These are phyloP conservation scores for Mucor irregularis DNA, from an alignment of 371 early-diverging fungal genomes.

Conservation along the genomic window DNA sequence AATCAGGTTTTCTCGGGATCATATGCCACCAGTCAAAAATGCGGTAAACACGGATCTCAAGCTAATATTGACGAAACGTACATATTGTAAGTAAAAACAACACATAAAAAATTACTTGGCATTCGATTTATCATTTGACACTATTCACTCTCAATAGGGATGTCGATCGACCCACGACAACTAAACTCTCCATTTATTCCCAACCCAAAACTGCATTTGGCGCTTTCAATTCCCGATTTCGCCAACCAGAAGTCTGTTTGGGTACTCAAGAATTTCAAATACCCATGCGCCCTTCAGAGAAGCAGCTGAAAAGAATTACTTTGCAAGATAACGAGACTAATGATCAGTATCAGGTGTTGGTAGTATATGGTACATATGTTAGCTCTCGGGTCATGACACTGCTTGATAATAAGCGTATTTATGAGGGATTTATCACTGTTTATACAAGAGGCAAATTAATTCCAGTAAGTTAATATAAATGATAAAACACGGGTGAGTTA, in stretches of 20 bases:
- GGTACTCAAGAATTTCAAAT: conserved; percentile 34
- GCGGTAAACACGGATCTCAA: conserved; percentile 41
- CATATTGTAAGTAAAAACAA: conserved; percentile 31
- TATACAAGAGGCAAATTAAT: conserved; percentile 40
- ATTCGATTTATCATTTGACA: no score
- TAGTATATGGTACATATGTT: conserved; percentile 40
- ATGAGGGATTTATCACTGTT: conserved; percentile 42
- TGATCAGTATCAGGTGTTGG: conserved; percentile 33
- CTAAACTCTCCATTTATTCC: conserved; percentile 28
- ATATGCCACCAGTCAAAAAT: conserved; percentile 27
- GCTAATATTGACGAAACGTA: conserved; percentile 46
- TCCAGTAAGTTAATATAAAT: conserved; percentile 51
- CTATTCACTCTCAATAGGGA: conserved; percentile 24
- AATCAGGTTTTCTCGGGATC: conserved; percentile 33
- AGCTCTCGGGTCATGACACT: conserved; percentile 30
- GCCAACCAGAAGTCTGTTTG: conserved; percentile 23
- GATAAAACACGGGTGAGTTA: neutral
- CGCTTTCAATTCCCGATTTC: conserved; percentile 19
- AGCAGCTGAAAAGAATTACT: conserved; percentile 34
- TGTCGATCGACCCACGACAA: conserved; percentile 24
- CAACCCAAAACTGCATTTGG: conserved; percentile 27
- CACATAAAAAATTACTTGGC: no score
- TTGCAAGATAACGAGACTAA: conserved; percentile 14
- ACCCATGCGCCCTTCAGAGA: conserved; percentile 29
- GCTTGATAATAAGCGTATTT: conserved; percentile 29